Percentiles rank a stretch among this genome's conserved stretches.
Conservation (phyloP, 2,329 filamentous ascomycete genomes). For the Aspergillus phoenicis region DNA sequence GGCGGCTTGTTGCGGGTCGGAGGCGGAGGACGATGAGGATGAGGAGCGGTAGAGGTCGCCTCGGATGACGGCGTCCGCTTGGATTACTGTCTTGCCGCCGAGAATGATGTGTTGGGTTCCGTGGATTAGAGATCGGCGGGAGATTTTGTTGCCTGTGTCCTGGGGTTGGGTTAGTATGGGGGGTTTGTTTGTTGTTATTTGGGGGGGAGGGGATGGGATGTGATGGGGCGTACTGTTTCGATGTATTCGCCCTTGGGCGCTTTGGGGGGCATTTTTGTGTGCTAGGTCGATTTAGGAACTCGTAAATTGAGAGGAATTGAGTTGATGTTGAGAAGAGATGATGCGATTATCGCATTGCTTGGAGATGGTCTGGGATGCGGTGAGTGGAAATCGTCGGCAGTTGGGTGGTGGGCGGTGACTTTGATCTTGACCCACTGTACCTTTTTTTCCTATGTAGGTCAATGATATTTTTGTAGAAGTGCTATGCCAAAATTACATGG, state of each 20-base stretch:
- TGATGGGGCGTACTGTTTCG: conserved; percentile 70
- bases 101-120: conserved; percentile 98
- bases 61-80: conserved; percentile 90
- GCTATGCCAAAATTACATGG: too few relatives aligned
- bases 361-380: neutral
- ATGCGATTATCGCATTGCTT: neutral
- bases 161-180: conserved; percentile 39
- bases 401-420: too few relatives aligned
- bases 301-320: neutral
- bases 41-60: conserved; percentile 73
- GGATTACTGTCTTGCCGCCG: conserved; percentile 92
- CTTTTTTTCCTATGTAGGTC: too few relatives aligned
- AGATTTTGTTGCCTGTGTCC: conserved; percentile 99
- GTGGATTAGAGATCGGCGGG: conserved; percentile 84
- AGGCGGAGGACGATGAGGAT: conserved; percentile 34
- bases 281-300: neutral
- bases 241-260: conserved; percentile 89
- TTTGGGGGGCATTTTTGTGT: conserved; percentile 68
- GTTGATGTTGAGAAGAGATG: neutral
- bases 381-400: neutral
- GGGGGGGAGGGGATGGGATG: neutral
- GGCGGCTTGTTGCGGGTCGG: conserved; percentile 31
- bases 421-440: too few relatives aligned
- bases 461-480: too few relatives aligned
- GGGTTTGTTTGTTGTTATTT: neutral